Base-by-base conservation (phyloP, 495 filamentous ascomycete genomes). In the Neurospora sp. region DNA sequence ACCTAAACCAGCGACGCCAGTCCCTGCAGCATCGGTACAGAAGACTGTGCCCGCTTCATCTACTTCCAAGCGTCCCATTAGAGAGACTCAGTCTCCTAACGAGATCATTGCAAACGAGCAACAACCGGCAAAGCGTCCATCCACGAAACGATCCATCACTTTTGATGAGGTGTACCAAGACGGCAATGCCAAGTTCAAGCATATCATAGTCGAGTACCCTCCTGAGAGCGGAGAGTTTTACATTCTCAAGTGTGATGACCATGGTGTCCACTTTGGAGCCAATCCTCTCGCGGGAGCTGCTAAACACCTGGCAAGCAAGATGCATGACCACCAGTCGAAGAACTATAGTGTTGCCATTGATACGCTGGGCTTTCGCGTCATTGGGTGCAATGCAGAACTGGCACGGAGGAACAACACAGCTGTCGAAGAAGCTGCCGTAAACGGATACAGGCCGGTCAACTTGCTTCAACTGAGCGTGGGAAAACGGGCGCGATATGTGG, bases 171-270 rank as follows among this genome's bases (percentile, higher is more conserved):
- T 86, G 0, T 85, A 78, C 72, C 78, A 82, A 35, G 69, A 75
- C 39, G 80, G 82, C 9, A 74, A 79, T 1, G 78, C 84, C 0
- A 59, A 76, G 66, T 77, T 81, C 75, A 82, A 82, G 16, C 83
- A 86, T 66, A 76, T 77, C 6, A 86, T 86, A 39, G 76, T 81
- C 4, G 82, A 85, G 54, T 83, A 75, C 38, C 84, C 83, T 0
- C 20, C 70, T 0, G 39, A 54, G 4, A 78, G 75, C 37, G 59
- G 70, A 5, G 38, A 74, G 0, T 85, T 77, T 73, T 85, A 84
- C 54, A 85, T 86, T 23, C 46, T 85, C 14, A 81, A 79, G 72
- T 86, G 84, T 72, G 83, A 83, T 16, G 76, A 83, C 69, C 84
- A 86, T 16, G 71, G 73, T 0, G 78, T 84, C 16, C 83, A 83